Evolutionary conservation across 169 alveolate species (phyloP), one percentile per base, ranked within the genome.

Genomic region (Babesia bovis): DNA sequence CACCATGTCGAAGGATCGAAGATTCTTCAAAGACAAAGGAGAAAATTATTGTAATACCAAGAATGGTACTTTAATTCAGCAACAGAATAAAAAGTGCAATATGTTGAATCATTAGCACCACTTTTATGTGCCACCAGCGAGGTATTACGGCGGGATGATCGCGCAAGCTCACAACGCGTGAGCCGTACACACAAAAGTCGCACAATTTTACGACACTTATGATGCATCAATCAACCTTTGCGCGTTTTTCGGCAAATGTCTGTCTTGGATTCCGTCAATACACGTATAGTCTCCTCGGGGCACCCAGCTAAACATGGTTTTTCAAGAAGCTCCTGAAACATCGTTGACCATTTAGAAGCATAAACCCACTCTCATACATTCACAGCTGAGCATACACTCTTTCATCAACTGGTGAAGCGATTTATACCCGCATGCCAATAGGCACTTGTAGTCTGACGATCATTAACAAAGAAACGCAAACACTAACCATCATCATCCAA

Each of bases 311-410:
- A 40, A 28, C 87, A 79, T 17, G 58, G 57, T 40, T 79, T 79
- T 19, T 21, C 72, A 66, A 79, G 45, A n/a, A 79, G 65, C 23
- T 79, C 81, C 87, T 79, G 49, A 19, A 59, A 15, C 44, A 55
- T 15, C 17, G 7, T 25, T 44, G 71, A 9, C 38, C 65, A 21
- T 15, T 40, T 12, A 12, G 36, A 15, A 21, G 12, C 35, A 35
- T 5, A 17, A 15, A 79, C 83, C 35, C 82, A 87, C 93, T 51
- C 67, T 77, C 93, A 87, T 87, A 60, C 93, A 87, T n/a, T 77
- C 87, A 52, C 93, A 87, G 50, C 82, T 81, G 28, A 69, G 55
- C 84, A 87, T 82, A 55, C 93, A 87, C 44, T 74, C 79, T 47
- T 84, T 72, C 51, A 87, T 82, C 41, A 87, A 60, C 50, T 87